Percentiles rank a stretch among this genome's conserved stretches.
These are phyloP conservation scores for Asclepias syriaca DNA, from an alignment of 257 asterid species.

Conservation along the genomic window DNA sequence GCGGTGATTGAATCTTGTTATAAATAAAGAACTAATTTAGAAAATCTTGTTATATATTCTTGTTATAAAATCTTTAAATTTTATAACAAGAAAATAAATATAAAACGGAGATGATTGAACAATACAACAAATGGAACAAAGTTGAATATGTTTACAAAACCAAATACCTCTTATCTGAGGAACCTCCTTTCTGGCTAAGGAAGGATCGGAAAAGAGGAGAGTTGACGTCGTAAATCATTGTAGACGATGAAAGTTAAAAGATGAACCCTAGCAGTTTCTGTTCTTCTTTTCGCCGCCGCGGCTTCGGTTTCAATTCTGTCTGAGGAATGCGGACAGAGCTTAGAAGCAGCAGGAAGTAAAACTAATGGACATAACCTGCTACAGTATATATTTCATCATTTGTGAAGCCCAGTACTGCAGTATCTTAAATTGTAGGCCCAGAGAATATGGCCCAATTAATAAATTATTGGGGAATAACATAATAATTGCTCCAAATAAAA, in stretches of 20 bases:
- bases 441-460: background rate
- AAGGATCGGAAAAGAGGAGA: slow-evolving; percentile 49
- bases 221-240: slow-evolving; percentile 45
- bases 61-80: too few species aligned
- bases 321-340: background rate
- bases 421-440: background rate
- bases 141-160: background rate
- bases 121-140: background rate
- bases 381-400: background rate
- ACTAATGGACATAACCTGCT: background rate
- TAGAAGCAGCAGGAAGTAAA: background rate
- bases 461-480: too few species aligned
- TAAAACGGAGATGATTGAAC: background rate
- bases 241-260: slow-evolving; percentile 5
- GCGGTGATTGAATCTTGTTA: too few species aligned
- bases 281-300: background rate
- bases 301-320: background rate
- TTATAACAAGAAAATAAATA: background rate
- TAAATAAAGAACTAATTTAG: too few species aligned
- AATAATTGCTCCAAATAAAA: too few species aligned
- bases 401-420: background rate
- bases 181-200: slow-evolving; percentile 49
- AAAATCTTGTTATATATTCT: too few species aligned
- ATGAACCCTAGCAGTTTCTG: slow-evolving; percentile 11
- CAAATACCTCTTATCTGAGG: slow-evolving; percentile 37